Evolutionary conservation across 2,329 filamentous ascomycete genomes (phyloP).

Genomic region (Trichoderma aggressivum): DNA sequence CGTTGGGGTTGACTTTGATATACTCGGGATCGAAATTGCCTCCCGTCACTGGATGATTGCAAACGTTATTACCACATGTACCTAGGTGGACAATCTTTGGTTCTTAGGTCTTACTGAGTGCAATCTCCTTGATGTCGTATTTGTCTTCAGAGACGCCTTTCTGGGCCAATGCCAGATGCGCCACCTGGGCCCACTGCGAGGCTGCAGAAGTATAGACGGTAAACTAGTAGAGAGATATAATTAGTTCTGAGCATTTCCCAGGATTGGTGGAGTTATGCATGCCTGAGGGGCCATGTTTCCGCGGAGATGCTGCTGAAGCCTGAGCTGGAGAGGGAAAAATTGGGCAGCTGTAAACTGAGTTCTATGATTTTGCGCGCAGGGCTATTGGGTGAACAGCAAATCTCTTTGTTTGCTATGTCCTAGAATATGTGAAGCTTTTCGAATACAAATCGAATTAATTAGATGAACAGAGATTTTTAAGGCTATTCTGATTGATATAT

Average conservation of each 20-base stretch:
- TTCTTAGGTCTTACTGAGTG: constrained; percentile 7
- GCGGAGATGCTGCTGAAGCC: background rate
- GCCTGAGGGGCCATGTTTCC: background rate
- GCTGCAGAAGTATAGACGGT: constrained; percentile 22
- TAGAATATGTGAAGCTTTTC: background rate
- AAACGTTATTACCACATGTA: background rate
- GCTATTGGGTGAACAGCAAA: background rate
- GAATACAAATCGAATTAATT: background rate
- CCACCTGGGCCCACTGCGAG: constrained; percentile 24
- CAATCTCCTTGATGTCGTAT: constrained; percentile 20
- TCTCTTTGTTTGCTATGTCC: background rate
- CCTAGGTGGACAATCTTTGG: background rate
- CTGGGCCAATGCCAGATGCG: constrained; percentile 22
- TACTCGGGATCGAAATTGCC: constrained; percentile 22
- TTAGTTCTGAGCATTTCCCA: background rate
- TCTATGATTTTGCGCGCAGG: background rate
- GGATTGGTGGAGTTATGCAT: no score
- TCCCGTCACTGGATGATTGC: background rate
- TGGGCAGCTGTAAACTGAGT: background rate
- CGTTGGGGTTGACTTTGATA: constrained; percentile 23
- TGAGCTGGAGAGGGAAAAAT: background rate
- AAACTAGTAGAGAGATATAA: constrained; percentile 4
- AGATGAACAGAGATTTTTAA: background rate
- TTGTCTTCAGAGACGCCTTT: constrained; percentile 22
- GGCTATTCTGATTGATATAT: background rate